These are phyloP conservation scores for Cicer pinnatifidum DNA, from an alignment of 306 rosid species.

Conservation along the genomic window DNA sequence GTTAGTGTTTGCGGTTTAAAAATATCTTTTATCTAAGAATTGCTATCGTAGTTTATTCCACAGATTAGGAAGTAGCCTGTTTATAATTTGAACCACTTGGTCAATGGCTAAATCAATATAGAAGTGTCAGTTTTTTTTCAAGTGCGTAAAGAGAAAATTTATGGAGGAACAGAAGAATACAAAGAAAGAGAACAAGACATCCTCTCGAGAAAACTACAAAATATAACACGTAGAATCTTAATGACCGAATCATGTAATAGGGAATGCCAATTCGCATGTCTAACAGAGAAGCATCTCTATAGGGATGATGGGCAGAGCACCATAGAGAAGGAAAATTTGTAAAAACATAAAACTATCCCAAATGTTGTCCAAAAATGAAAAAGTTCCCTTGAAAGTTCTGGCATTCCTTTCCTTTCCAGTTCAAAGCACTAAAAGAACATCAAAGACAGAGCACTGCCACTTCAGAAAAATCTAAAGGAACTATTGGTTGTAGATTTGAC, in stretches of 20 bases:
- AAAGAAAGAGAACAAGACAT: constrained; percentile 29
- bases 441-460: constrained; percentile 7
- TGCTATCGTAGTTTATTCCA: constrained; percentile 31
- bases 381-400: constrained; percentile 18
- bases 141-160: background rate
- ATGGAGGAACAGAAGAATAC: constrained; percentile 13
- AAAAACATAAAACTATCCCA: background rate
- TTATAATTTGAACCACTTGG: constrained; percentile 21
- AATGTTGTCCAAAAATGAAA: background rate
- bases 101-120: constrained; percentile 10
- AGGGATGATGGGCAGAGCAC: background rate
- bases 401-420: constrained; percentile 35
- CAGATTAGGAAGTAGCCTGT: constrained; percentile 2
- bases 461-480: constrained; percentile 21
- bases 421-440: constrained; percentile 7
- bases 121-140: constrained; percentile 1
- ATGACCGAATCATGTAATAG: constrained; percentile 13
- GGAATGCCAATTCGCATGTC: constrained; percentile 5
- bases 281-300: background rate
- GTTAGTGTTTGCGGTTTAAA: constrained; percentile 56
- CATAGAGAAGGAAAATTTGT: background rate
- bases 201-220: background rate
- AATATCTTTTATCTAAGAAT: constrained; percentile 15
- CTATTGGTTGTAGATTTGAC: constrained; percentile 9
- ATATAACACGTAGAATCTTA: background rate